A percentile compares a stretch with the other conserved stretches of the same genome.
Conservation (phyloP, 805 yeast species). For the Lipomyces yamadae region DNA sequence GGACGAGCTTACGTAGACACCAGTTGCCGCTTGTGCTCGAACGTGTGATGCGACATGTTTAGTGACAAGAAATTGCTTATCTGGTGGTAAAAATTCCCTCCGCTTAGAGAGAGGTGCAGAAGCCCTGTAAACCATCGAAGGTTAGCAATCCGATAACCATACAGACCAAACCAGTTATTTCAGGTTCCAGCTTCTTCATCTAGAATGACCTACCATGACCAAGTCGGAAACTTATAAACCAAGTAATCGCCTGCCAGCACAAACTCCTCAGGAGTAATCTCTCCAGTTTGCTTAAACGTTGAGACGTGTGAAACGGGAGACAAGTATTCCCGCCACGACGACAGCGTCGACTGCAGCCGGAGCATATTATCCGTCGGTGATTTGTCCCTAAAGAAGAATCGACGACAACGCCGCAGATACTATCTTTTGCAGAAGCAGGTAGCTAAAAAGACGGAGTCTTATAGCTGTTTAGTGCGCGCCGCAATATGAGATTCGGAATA, state of each 20-base stretch:
- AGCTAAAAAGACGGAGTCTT: background rate
- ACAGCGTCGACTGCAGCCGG: slow-evolving; percentile 66
- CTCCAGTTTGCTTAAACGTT: slow-evolving; percentile 83
- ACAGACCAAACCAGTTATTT: background rate
- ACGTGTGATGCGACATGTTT: slow-evolving; percentile 85
- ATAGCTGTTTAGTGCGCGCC: background rate
- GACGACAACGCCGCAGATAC: background rate
- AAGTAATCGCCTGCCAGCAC: slow-evolving; percentile 92
- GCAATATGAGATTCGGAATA: background rate
- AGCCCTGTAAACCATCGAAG: slow-evolving; percentile 41
- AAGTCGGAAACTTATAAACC: slow-evolving; percentile 90
- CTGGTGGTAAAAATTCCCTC: slow-evolving; percentile 77
- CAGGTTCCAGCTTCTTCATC: background rate
- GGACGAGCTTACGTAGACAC: slow-evolving; percentile 18
- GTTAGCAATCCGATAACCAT: slow-evolving; percentile 5
- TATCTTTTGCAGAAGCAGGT: background rate
- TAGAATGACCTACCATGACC: slow-evolving; percentile 71
- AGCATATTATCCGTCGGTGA: slow-evolving; percentile 48
- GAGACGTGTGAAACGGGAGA: slow-evolving; percentile 91
- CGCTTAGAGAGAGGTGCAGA: slow-evolving; percentile 58
- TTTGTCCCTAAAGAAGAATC: background rate
- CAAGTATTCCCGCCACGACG: slow-evolving; percentile 86
- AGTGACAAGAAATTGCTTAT: slow-evolving; percentile 86
- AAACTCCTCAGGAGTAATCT: slow-evolving; percentile 94
- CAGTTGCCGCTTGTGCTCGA: slow-evolving; percentile 55